Evolutionary conservation across 257 asterid species (phyloP).

Genomic region (Nicotiana noctiflora): DNA sequence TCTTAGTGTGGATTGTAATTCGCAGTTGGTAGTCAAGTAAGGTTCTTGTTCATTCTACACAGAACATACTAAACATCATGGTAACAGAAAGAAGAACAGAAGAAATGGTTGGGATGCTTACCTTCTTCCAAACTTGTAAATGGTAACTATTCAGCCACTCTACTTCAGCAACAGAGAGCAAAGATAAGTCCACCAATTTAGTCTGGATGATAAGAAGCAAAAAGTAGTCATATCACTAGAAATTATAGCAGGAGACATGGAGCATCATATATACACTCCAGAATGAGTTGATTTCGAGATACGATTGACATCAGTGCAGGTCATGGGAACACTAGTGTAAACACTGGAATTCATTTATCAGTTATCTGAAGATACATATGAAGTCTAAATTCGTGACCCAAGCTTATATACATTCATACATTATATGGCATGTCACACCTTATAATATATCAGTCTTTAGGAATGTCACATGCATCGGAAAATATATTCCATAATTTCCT

Average conservation of each 20-base stretch:
- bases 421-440: not conserved
- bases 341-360: not conserved
- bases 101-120: too few species aligned
- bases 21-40: not conserved
- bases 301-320: not conserved
- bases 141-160: too few species aligned
- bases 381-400: not conserved
- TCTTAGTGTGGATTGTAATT: not conserved
- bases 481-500: not conserved
- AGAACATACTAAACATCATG: not conserved
- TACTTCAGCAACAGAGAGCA: conserved; percentile 61
- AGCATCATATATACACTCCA: not conserved
- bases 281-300: conserved; percentile 1
- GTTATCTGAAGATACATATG: not conserved
- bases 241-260: not conserved
- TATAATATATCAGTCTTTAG: too few species aligned
- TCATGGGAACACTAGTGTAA: not conserved
- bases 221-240: not conserved
- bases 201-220: conserved; percentile 39
- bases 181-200: conserved; percentile 55
- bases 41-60: not conserved
- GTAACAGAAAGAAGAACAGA: too few species aligned
- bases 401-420: not conserved
- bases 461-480: too few species aligned
- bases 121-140: too few species aligned